Evolutionary conservation across 2,329 filamentous ascomycete species (phyloP), one percentile per base, ranked within the genome.

Genomic region (Meredithiella fracta): DNA sequence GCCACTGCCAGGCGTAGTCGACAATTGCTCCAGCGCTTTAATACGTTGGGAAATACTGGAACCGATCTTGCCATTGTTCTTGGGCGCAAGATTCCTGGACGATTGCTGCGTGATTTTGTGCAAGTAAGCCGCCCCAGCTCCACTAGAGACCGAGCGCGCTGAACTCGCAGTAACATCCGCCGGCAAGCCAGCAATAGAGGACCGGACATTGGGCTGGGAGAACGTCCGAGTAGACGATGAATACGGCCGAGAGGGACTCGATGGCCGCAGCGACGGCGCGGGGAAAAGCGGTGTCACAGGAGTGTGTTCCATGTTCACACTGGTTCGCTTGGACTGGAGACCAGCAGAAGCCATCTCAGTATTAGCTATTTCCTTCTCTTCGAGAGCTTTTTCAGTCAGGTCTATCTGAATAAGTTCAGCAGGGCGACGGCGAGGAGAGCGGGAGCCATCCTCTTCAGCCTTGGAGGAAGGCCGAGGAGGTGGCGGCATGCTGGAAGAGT

Each of bases 1-100:
- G 7, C 47, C 38, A 17, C 26, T 52, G 15, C 47, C 26, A n/a
- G 47, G n/a, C 15, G 17, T 60, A 8, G 74, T 69, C 58, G 82
- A 76, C 61, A 92, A 76, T 67, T 88, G 90, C 65, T 95, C 86
- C 54, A 98, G 73, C 5, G 90, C 89, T 68, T 95, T 94, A 67
- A 83, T 97, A 44, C 92, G 83, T 66, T 91, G 87, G 2, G 91
- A 94, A 59, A 98, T 96, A 62, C 87, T 89, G 7, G 86, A 89
- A 6, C 88, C 90, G 23, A 97, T 78, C 63, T 86, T 92, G 61
- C 83, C 76, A 66, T 90, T 94, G 56, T 65, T 67, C 66, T 86
- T 88, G 2, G 78, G 72, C 50, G 75, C 71, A 52, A 83, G 64
- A 53, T 75, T 74, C 14, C 67, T 68, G 47, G 65, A 67, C 29